Evolutionary conservation across 1,284 basidiomycete species (phyloP), one percentile per base, ranked within the genome.

Genomic region (Apiotrichum akiyoshidainum): DNA sequence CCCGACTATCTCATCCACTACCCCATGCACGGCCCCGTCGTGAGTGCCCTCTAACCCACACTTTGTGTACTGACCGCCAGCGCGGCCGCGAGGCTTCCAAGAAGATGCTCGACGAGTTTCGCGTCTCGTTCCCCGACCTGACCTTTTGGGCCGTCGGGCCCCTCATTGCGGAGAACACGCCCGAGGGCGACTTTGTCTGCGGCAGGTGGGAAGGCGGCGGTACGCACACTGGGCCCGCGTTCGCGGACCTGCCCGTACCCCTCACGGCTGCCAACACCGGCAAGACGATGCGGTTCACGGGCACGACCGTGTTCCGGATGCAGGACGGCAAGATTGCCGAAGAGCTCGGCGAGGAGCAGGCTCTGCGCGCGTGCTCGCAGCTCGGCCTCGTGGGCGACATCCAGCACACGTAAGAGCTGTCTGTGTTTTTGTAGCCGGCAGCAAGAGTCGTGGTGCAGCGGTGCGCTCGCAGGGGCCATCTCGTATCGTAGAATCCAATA

Each of bases 91-190:
- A 19, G 21, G 22, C n/a, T 4, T 16, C 49, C 37, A 51, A 51
- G 49, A 26, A 19, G 19, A 22, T 51, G 19, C 11, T 40, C 6
- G 16, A 26, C 19, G 22, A 41, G 39, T 51, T 51, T 16, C n/a
- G 35, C 19, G 22, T 11, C 14, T 19, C 37, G 22, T 51, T 51
- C 49, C 49, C 49, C 39, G 49, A 51, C 49, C 49, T 51, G 11
- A 51, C 49, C 21, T 51, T 51, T 16, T 41, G 39, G 49, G 49
- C 39, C 12, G 49, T 51, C 39, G 49, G 49, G 3, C 39, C 39
- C 13, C 49, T 51, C 37, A 51, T 51, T 16, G 49, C 49, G 6
- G 49, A 51, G 49, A 51, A 51, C 49, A 51, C 49, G 21, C 49
- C 39, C 22, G 49, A 51, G 16, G 49, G 49, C 49, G 49, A 51